Base-by-base conservation (phyloP, 176 grass and related monocot genomes). In the Lolium rigidum region DNA sequence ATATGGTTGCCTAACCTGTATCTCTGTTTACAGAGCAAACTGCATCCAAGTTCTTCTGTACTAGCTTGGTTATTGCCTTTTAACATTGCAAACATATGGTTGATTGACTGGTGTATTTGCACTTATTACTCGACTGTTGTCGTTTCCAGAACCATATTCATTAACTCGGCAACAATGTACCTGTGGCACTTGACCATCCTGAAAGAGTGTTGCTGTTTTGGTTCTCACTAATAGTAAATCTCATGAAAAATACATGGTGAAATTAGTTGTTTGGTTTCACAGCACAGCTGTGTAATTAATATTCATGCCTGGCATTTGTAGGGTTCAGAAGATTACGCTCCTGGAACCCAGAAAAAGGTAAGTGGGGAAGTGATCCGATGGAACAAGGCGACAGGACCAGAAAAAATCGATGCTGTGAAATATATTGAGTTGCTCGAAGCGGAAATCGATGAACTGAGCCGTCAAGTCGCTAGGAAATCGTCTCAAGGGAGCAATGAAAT, bases 381-480 rank as follows among this genome's bases (percentile, higher is more conserved):
- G 95, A 98, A 98, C 84, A 89, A 91, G 79, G 31, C 83, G 61
- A 98, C 88, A 59, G 95, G 93, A 72, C 86, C 91, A 83, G 91
- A 98, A 69, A 98, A 95, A 89, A 94, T 98, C 1, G 95, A 95
- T 43, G 95, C 91, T 10, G 26, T 95, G 13, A 93, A 98, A 83
- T 98, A 98, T 82, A 98, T 95, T 70, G 95, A 95, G 83, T 87
- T 90, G 69, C 93, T 98, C 83, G 95, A 98, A 87, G 89, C 87
- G 57, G 95, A 98, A 88, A 85, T 98, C 9, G 95, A 98, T 58
- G 95, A 98, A 58, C 60, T 98, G 78, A 95, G 79, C 69, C 82
- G 63, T 44, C 95, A 98, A 78, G 86, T 98, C 43, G 77, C 83
- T 81, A 89, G 81, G 65, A 94, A 85, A 83, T 89, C 91, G 25